Percentiles rank a stretch among this genome's conserved stretches.
phyloP scores from a whole-genome alignment of 163 green algal species.

The Volvox carteri region DNA sequence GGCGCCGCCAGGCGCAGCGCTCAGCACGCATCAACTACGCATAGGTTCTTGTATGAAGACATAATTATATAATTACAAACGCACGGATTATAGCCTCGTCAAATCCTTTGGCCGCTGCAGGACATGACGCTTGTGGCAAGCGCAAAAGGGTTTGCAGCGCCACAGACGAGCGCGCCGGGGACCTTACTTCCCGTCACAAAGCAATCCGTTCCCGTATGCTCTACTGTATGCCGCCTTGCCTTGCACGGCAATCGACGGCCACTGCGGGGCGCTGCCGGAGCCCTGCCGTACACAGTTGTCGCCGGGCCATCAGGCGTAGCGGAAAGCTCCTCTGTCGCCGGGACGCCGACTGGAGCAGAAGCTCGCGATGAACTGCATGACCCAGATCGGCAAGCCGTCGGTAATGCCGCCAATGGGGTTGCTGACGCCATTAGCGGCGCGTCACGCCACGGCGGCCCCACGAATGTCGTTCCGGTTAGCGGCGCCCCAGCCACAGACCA shows the following conservation, averaged over 20 bases:
- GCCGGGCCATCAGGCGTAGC: not conserved
- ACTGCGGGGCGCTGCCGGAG: not conserved
- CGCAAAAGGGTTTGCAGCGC: not conserved
- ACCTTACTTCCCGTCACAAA: not conserved
- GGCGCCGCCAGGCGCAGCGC: no score
- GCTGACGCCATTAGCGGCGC: not conserved
- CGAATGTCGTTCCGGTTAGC: not conserved
- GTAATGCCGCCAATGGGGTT: not conserved
- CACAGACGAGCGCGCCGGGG: no score
- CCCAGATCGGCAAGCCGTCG: constrained; percentile 1
- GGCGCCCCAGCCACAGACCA: not conserved
- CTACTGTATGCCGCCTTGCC: not conserved
- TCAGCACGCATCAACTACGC: not conserved
- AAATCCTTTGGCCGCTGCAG: not conserved
- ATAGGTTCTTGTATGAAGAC: not conserved
- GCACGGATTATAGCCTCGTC: not conserved
- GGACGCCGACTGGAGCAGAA: not conserved
- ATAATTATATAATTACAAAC: no score
- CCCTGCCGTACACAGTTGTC: not conserved
- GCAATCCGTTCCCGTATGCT: not conserved
- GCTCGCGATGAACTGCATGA: not conserved
- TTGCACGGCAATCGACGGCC: not conserved
- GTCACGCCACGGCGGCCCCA: not conserved
- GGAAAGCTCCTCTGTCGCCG: not conserved
- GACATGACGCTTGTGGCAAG: not conserved